Evolutionary conservation across 164 flowering plant genomes (phyloP).

Genomic region (grape (Vitis vinifera)): ASM3070453v1 NC_081813.1:20046001-20046500

Average conservation of each 20-base stretch:
- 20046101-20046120: not conserved
- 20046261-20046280: not conserved
- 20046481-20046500: not conserved
- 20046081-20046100: not conserved
- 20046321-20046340: slow-evolving; percentile 63
- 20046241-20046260: not conserved
- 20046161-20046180: not conserved
- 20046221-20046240: not conserved
- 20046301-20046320: slow-evolving; percentile 50
- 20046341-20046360: slow-evolving; percentile 73
- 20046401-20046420: not conserved
- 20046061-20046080: not conserved
- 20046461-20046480: not conserved
- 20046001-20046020: not conserved
- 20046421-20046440: not conserved
- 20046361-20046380: slow-evolving; percentile 67
- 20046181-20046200: too few species aligned
- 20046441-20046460: not conserved
- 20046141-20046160: not conserved
- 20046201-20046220: not conserved
- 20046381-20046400: slow-evolving; percentile 30
- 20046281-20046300: slow-evolving; percentile 41
- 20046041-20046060: not conserved
- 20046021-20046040: not conserved
- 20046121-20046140: not conserved